phyloP scores from a whole-genome alignment of 1,284 basidiomycete species.

The Vanrija humicola region DNA sequence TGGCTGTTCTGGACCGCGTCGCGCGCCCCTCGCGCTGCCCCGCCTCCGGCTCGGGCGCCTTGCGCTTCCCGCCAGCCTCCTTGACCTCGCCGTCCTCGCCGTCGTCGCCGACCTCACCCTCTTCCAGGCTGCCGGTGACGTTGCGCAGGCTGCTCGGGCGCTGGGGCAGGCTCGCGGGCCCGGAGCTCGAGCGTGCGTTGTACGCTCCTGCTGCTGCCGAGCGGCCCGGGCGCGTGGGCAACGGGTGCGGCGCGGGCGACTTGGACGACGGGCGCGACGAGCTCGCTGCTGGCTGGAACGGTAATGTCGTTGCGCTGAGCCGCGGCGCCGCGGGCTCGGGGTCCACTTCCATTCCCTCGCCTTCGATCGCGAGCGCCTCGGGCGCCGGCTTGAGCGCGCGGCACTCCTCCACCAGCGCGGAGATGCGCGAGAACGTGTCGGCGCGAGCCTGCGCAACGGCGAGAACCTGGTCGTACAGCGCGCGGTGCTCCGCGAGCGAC shows the following conservation, averaged over 20 bases:
- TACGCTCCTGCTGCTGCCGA: background rate
- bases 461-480: constrained; percentile 19
- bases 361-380: constrained; percentile 5
- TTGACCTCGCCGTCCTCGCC: constrained; percentile 10
- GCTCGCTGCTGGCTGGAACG: constrained; percentile 28
- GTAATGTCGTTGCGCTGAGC: constrained; percentile 23
- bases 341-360: background rate
- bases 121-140: constrained; percentile 2
- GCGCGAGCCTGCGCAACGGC: constrained; percentile 26
- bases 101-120: constrained; percentile 9
- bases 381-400: constrained; percentile 31
- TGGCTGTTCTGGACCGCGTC: background rate
- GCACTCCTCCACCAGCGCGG: constrained; percentile 33
- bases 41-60: background rate
- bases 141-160: constrained; percentile 6
- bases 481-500: constrained; percentile 31
- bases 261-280: constrained; percentile 7
- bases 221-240: background rate
- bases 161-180: constrained; percentile 1
- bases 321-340: background rate
- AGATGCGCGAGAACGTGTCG: constrained; percentile 32
- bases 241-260: constrained; percentile 3
- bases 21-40: background rate
- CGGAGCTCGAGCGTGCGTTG: no score
- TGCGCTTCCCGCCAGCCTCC: constrained; percentile 6